Conservation (phyloP, 495 filamentous ascomycete species). For the Oleoguttula mirabilis region DNA sequence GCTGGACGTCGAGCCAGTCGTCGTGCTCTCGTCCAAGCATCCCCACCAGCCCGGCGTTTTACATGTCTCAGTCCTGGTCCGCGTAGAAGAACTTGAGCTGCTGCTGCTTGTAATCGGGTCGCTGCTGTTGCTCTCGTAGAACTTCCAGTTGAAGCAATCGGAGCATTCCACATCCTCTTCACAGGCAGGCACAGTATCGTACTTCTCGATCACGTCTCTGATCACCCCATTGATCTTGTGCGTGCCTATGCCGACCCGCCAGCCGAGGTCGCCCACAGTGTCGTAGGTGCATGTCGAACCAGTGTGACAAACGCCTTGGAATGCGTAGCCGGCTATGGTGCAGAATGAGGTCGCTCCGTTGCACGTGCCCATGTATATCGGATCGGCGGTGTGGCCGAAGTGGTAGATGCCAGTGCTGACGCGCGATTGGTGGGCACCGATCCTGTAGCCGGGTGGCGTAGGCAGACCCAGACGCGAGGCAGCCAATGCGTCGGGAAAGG, state of each 20-base stretch:
- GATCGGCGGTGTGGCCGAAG: constrained; percentile 92
- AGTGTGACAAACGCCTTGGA: constrained; percentile 84
- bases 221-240: constrained; percentile 82
- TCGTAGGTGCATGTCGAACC: constrained; percentile 83
- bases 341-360: constrained; percentile 79
- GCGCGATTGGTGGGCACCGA: constrained; percentile 55
- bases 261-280: constrained; percentile 76
- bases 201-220: constrained; percentile 67
- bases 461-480: constrained; percentile 78
- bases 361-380: constrained; percentile 86
- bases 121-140: constrained; percentile 78
- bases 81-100: constrained; percentile 38
- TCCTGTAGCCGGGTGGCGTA: constrained; percentile 62
- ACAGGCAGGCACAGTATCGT: constrained; percentile 67
- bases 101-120: constrained; percentile 48
- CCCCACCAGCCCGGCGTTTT: constrained; percentile 81
- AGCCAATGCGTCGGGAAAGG: constrained; percentile 77
- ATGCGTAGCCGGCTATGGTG: constrained; percentile 84
- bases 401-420: constrained; percentile 72
- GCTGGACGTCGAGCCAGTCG: constrained; percentile 32
- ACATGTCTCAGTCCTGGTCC: constrained; percentile 65
- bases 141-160: constrained; percentile 91
- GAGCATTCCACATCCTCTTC: constrained; percentile 62
- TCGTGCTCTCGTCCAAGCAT: constrained; percentile 49
- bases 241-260: constrained; percentile 72